phyloP scores from a whole-genome alignment of 805 yeast genomes.

The Debaryomyces prosopidis region DNA sequence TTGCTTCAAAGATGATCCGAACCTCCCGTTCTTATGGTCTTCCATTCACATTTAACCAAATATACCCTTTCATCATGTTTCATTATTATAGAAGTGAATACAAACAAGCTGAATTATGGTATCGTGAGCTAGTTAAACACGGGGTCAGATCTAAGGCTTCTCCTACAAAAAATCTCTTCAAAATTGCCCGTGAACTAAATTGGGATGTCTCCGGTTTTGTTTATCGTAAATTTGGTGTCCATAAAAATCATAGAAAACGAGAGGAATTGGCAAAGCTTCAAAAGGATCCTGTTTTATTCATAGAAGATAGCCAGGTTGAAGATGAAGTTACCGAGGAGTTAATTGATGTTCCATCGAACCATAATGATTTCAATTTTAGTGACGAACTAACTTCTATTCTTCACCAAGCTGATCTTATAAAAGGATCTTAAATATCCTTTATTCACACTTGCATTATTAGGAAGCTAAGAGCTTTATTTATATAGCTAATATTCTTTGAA shows the following conservation, averaged over 20 bases:
- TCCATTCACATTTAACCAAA: slow-evolving; percentile 41
- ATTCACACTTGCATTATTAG: not conserved
- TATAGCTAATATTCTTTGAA: not conserved
- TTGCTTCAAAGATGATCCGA: slow-evolving; percentile 32
- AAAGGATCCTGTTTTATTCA: slow-evolving; percentile 16
- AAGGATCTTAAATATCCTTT: not conserved
- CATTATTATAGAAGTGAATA: slow-evolving; percentile 32
- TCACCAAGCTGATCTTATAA: slow-evolving; percentile 6
- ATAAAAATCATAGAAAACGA: slow-evolving; percentile 21
- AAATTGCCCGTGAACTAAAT: slow-evolving; percentile 33
- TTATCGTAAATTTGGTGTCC: slow-evolving; percentile 24
- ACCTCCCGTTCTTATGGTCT: slow-evolving; percentile 22
- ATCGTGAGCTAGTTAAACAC: slow-evolving; percentile 28
- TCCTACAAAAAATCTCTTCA: slow-evolving; percentile 27
- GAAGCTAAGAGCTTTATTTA: not conserved
- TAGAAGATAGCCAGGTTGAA: slow-evolving; percentile 10
- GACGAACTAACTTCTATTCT: slow-evolving; percentile 21
- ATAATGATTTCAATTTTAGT: slow-evolving; percentile 16
- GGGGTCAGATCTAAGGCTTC: slow-evolving; percentile 30
- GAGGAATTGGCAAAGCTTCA: slow-evolving; percentile 17
- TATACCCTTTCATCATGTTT: slow-evolving; percentile 37
- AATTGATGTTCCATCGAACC: slow-evolving; percentile 8
- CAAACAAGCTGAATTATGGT: slow-evolving; percentile 38
- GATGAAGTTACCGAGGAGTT: slow-evolving; percentile 22
- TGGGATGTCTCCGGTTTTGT: slow-evolving; percentile 38